phyloP scores from a whole-genome alignment of 805 yeast species.

The Zygoascus bituminiphila region DNA sequence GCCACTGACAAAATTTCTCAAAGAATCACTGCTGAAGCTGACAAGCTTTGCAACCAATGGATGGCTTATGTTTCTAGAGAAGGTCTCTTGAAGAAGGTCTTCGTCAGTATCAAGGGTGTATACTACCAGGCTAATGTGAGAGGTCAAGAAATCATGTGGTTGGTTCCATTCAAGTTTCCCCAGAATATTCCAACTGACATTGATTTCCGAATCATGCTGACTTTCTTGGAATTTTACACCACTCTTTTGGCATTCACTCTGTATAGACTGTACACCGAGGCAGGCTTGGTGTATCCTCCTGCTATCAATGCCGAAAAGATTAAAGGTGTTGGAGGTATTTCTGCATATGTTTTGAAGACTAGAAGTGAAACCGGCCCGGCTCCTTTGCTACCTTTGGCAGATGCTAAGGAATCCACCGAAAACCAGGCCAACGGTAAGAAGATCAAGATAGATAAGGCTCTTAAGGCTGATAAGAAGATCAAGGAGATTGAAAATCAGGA shows the following conservation, averaged over 20 bases:
- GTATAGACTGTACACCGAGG: slow-evolving; percentile 76
- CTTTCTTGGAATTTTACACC: slow-evolving; percentile 92
- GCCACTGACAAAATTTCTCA: slow-evolving; percentile 78
- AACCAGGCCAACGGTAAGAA: slow-evolving; percentile 6
- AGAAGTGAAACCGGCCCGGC: slow-evolving; percentile 7
- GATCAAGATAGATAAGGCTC: slow-evolving; percentile 32
- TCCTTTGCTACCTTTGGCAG: slow-evolving; percentile 15
- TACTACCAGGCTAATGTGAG: slow-evolving; percentile 83
- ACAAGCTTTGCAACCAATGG: slow-evolving; percentile 86
- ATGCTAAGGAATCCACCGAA: background rate
- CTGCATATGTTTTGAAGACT: slow-evolving; percentile 67
- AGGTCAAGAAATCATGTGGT: slow-evolving; percentile 94
- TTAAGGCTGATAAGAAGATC: slow-evolving; percentile 32
- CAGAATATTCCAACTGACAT: slow-evolving; percentile 90
- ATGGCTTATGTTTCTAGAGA: slow-evolving; percentile 86
- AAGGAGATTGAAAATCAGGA: slow-evolving; percentile 29
- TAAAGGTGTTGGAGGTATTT: slow-evolving; percentile 84
- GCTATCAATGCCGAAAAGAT: slow-evolving; percentile 60
- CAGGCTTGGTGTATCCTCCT: slow-evolving; percentile 87
- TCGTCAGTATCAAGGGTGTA: slow-evolving; percentile 94
- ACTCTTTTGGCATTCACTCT: slow-evolving; percentile 83
- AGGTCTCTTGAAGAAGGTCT: slow-evolving; percentile 73
- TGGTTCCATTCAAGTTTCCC: slow-evolving; percentile 95
- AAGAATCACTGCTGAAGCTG: slow-evolving; percentile 81
- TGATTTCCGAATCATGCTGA: slow-evolving; percentile 93